Evolutionary conservation across 2,329 filamentous ascomycete genomes (phyloP), one percentile per base, ranked within the genome.

Genomic region (Phyllosticta citrichinensis): DNA sequence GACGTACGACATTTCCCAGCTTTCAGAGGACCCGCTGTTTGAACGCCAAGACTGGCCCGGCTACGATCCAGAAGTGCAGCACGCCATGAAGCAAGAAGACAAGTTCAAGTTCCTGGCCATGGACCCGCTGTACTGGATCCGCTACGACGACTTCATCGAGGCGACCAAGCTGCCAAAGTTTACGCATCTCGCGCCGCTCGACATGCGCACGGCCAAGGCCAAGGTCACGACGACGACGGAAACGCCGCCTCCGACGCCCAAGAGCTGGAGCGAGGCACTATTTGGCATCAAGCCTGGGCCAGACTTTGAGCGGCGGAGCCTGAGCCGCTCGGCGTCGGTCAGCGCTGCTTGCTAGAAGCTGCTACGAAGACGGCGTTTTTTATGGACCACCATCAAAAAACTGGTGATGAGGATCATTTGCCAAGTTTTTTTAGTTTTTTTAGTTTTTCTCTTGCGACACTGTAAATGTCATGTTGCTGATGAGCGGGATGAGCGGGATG

Each of bases 1-100:
- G 19, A 67, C 71, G 40, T 75, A 74, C 63, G 72, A 75, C 59
- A 67, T 74, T 19, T 70, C 69, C 33, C 70, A 72, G 27, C 69
- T 76, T 9, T 72, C 73, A 5, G 72, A 75, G 63, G 71, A 75
- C 47, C 70, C 69, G 56, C 66, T 71, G 20, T 74, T 74, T 51
- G 72, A 72, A 1, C 69, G 71, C 66, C 71, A 73, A 64, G 73
- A 71, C 25, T 67, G 68, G n/a, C 67, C 70, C 5, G 73, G 72
- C 6, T 75, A 71, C 62, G 68, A 75, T 57, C 74, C 69, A 19
- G 64, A 64, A 27, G 19, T 20, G 56, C 61, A 51, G 17, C 47
- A 30, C 54, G 54, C 14, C 22, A n/a, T 50, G 22, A 58, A 63
- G 14, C 51, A 53, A 5, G 63, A 64, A 33, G 60, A 62, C 19